phyloP scores from a whole-genome alignment of 192 early-diverging fungal species.

The Nowakowskiella sp. region DNA sequence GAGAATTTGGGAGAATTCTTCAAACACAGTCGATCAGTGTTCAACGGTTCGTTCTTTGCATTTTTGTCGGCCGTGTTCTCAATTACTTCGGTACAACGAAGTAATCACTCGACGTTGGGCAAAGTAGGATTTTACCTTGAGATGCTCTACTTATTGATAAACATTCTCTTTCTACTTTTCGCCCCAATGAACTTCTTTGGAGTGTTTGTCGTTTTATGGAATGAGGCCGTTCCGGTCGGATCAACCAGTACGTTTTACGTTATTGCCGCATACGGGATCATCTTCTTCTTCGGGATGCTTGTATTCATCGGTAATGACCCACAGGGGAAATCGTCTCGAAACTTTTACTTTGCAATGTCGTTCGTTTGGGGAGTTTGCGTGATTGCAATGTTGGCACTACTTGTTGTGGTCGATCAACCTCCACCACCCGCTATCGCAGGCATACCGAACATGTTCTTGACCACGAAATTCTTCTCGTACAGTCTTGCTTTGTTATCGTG shows the following conservation, averaged over 20 bases:
- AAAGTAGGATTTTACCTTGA: slow-evolving; percentile 2
- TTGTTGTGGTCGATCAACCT: no score
- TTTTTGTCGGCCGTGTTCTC: not conserved
- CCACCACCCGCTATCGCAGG: no score
- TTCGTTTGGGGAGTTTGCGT: not conserved
- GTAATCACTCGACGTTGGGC: not conserved
- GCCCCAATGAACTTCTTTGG: slow-evolving; percentile 4
- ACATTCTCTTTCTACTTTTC: no score
- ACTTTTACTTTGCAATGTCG: not conserved
- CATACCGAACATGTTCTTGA: no score
- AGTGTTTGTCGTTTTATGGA: no score
- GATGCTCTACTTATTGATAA: slow-evolving; percentile 4
- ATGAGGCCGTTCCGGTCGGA: no score
- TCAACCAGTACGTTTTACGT: no score
- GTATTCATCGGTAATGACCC: slow-evolving; percentile 1
- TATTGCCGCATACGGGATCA: no score
- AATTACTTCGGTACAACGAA: not conserved
- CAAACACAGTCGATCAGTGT: not conserved
- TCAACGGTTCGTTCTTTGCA: slow-evolving; percentile 8
- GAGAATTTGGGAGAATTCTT: not conserved
- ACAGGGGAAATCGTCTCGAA: slow-evolving; percentile 1
- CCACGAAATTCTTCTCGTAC: no score
- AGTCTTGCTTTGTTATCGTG: no score
- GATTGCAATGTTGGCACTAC: not conserved
- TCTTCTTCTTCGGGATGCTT: no score